Conservation (phyloP, 305 asterid species). For the Solanum chacoense region DNA sequence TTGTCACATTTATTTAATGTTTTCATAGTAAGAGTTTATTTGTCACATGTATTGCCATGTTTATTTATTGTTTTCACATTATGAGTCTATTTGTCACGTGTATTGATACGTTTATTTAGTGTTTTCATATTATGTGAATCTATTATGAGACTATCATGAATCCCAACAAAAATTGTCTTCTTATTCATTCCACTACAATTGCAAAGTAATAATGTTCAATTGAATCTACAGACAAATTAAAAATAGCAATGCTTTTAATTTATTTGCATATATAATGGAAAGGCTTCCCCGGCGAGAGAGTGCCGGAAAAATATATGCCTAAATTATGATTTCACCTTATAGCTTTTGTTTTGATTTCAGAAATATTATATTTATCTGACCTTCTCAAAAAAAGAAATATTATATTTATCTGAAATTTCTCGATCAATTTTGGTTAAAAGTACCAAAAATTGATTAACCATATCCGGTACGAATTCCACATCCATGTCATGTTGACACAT, state of each 20-base stretch:
- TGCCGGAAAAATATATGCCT: background rate
- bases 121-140: background rate
- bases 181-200: background rate
- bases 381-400: background rate
- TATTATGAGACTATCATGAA: background rate
- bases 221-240: background rate
- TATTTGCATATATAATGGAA: background rate
- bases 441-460: background rate
- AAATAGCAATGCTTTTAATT: background rate
- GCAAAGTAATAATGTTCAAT: background rate
- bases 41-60: background rate
- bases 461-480: background rate
- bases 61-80: background rate
- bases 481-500: background rate
- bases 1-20: background rate
- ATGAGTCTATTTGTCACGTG: background rate
- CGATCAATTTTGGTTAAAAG: background rate
- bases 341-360: background rate
- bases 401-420: background rate
- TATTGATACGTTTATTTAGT: background rate
- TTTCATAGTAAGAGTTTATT: background rate
- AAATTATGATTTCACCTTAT: background rate
- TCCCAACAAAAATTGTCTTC: background rate
- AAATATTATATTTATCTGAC: background rate
- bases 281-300: too few species aligned